A percentile compares a stretch with the other conserved stretches of the same genome.
These are phyloP conservation scores for Ogataea dorogensis DNA, from an alignment of 805 yeast species.

Conservation along the genomic window DNA sequence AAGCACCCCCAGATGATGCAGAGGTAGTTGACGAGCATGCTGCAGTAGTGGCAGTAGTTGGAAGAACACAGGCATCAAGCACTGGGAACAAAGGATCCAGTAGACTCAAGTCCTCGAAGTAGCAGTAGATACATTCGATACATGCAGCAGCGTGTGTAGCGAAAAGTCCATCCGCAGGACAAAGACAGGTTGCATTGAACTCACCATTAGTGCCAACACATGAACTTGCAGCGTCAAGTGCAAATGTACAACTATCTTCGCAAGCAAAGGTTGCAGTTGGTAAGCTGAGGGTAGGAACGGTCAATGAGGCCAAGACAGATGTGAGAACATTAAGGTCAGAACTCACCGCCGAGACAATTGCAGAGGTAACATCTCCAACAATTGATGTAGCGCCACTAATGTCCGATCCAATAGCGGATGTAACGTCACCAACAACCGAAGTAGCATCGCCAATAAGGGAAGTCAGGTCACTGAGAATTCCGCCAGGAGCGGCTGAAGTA, in stretches of 20 bases:
- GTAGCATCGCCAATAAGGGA: constrained; percentile 32
- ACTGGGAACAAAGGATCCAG: background rate
- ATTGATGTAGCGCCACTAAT: background rate
- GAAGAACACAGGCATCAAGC: constrained; percentile 2
- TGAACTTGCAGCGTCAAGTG: background rate
- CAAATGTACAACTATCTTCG: background rate
- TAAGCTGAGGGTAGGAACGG: background rate
- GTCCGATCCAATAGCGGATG: background rate
- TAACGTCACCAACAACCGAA: constrained; percentile 35
- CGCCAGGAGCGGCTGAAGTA: background rate
- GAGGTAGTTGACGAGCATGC: background rate
- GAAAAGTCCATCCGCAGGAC: background rate
- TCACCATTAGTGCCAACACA: background rate
- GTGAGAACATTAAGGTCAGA: background rate
- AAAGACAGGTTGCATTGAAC: background rate
- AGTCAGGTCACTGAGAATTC: no score
- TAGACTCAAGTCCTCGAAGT: background rate
- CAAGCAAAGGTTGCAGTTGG: background rate
- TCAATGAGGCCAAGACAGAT: background rate
- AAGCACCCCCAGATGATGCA: no score
- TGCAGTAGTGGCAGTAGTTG: background rate
- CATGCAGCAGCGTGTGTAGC: background rate
- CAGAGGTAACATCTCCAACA: constrained; percentile 1
- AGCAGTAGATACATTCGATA: background rate
- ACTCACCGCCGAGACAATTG: background rate